Evolutionary conservation across 225 moss, liverwort and hornwort genomes (phyloP).

Genomic region (Polytrichum commune): DNA sequence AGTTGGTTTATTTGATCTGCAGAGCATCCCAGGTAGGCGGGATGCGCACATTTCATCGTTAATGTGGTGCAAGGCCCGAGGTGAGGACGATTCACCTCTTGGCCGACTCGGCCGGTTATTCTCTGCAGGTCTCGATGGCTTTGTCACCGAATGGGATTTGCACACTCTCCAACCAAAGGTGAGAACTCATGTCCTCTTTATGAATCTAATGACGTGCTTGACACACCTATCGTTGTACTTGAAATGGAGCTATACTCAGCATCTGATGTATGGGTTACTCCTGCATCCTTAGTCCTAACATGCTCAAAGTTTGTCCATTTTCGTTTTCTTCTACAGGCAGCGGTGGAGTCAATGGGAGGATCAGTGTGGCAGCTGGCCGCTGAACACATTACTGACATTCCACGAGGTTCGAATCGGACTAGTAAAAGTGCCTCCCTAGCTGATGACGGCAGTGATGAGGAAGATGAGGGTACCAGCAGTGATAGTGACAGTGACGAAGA

Average conservation of each 20-base stretch:
- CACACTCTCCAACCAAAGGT: constrained; percentile 78
- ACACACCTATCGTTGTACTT: too few relatives aligned
- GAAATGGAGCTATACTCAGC: too few relatives aligned
- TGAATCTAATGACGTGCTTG: too few relatives aligned
- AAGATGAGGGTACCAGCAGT: constrained; percentile 39
- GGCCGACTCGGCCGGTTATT: constrained; percentile 71
- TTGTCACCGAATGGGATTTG: constrained; percentile 92
- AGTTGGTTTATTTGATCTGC: constrained; percentile 15
- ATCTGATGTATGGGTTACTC: too few relatives aligned
- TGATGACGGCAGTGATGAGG: constrained; percentile 50
- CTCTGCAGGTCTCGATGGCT: constrained; percentile 86
- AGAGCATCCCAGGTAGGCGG: constrained; percentile 86
- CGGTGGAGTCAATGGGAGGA: constrained; percentile 83
- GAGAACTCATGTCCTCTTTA: neutral
- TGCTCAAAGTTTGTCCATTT: too few relatives aligned
- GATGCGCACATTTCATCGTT: constrained; percentile 84
- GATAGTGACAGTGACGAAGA: constrained; percentile 44
- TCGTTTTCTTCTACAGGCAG: constrained; percentile 54
- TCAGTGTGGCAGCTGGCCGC: constrained; percentile 93
- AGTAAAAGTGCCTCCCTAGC: constrained; percentile 16
- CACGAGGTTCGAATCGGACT: constrained; percentile 23
- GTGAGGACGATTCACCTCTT: constrained; percentile 41
- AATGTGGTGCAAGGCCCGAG: constrained; percentile 70
- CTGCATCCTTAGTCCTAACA: too few relatives aligned
- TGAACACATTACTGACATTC: constrained; percentile 38